Base-by-base conservation (phyloP, 768 basidiomycete species). In the Lactarius tabidus region DNA sequence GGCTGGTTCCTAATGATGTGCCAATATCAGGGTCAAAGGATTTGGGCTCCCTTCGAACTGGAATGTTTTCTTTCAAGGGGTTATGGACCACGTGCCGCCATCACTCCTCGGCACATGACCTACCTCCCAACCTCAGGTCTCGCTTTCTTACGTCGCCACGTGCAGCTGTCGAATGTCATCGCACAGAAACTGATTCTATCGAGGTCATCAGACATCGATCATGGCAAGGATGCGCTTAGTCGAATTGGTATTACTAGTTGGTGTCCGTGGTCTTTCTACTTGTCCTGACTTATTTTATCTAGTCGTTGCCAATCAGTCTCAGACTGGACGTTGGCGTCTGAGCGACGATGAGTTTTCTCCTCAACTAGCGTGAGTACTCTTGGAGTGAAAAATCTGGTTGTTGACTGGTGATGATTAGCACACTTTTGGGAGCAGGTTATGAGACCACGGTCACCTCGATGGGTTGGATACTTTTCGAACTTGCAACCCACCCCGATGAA, bases 401-500 rank as follows among this genome's bases (percentile, higher is more conserved):
- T 38, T 23, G 55, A 31, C 53, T 41, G 57, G 48, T 17, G 7
- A 33, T 29, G 20, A 48, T 28, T 23, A 68, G 67, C n/a, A 67
- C 67, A 35, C 66, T 68, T 23, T 33, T 68, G 39, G 59, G 51
- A 39, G 65, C 23, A n/a, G n/a, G n/a, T n/a, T n/a, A n/a, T n/a
- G n/a, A n/a, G n/a, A 66, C 65, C 10, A 62, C 65, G 3, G 63
- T 58, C 29, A 61, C 55, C 29, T 41, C 67, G 18, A 33, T 68
- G 39, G 53, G 60, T 18, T 68, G 67, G 67, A 59, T 66, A 26
- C 65, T 68, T 53, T n/a, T n/a, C 58, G 28, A 62, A 53, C 67
- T 66, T 20, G 65, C 60, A 33, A 23, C 29, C 14, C 52, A 67
- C 36, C 65, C 60, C 9, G 57, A 59, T 8, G 65, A 57, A 9